Evolutionary conservation across 257 asterid species (phyloP).

Genomic region (Hygrophila difformis): DNA sequence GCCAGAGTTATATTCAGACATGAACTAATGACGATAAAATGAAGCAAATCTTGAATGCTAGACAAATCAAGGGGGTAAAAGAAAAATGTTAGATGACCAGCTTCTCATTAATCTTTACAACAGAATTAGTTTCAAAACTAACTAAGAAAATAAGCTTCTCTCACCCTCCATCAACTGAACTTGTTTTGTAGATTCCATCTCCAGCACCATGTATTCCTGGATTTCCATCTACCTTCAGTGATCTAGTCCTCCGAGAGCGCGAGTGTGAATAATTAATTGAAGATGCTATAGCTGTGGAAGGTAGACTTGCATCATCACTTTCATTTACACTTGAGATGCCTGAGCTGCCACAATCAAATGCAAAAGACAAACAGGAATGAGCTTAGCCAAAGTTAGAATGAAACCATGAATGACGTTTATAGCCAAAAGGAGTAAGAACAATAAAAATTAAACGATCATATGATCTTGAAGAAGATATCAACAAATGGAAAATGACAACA

Average conservation of each 20-base stretch:
- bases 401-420: too few relatives aligned
- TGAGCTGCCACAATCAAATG: constrained; percentile 62
- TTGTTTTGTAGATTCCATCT: constrained; percentile 50
- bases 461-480: constrained; percentile 12
- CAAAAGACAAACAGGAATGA: constrained; percentile 15
- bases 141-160: not conserved
- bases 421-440: constrained; percentile 1
- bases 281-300: constrained; percentile 41
- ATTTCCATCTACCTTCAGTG: constrained; percentile 61
- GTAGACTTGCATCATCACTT: constrained; percentile 68
- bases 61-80: not conserved
- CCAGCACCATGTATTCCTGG: constrained; percentile 44
- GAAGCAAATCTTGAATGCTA: not conserved
- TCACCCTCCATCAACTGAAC: constrained; percentile 86
- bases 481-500: constrained; percentile 8
- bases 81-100: not conserved
- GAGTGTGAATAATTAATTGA: constrained; percentile 60
- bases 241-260: constrained; percentile 94
- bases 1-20: constrained; percentile 11
- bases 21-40: constrained; percentile 1
- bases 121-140: too few relatives aligned
- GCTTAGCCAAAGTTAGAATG: constrained; percentile 12
- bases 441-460: too few relatives aligned
- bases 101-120: too few relatives aligned
- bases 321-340: constrained; percentile 54